A percentile compares a stretch with the other conserved stretches of the same genome.
phyloP scores from a whole-genome alignment of 257 asterid species.

The Asclepias syriaca region DNA sequence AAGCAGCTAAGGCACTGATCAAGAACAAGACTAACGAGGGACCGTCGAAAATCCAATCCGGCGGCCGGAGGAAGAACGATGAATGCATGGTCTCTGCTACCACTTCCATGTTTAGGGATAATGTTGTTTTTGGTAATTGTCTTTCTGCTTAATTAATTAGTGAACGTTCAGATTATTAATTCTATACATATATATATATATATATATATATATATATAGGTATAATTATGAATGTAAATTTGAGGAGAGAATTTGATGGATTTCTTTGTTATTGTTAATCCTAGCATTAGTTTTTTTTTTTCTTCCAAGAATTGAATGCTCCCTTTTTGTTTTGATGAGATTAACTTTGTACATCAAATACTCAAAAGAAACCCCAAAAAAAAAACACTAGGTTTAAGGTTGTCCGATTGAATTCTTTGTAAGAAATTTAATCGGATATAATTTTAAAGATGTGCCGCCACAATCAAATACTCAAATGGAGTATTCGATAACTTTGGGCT shows the following conservation, averaged over 20 bases:
- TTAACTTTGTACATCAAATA: too few relatives aligned
- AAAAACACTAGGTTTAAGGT: too few relatives aligned
- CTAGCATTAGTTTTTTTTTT: too few relatives aligned
- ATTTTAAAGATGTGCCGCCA: too few relatives aligned
- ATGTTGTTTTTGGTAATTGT: constrained; percentile 15
- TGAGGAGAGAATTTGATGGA: background rate
- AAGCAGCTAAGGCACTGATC: constrained; percentile 3
- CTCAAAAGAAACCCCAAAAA: too few relatives aligned
- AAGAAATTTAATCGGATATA: too few relatives aligned
- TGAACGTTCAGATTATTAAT: background rate
- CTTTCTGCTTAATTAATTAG: constrained; percentile 37
- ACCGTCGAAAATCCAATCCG: background rate
- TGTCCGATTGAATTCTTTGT: too few relatives aligned
- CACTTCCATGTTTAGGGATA: constrained; percentile 1
- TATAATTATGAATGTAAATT: background rate
- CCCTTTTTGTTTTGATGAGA: too few relatives aligned
- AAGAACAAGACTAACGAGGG: background rate
- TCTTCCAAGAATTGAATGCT: background rate
- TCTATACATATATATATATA: too few relatives aligned
- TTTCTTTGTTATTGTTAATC: background rate
- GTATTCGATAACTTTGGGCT: too few relatives aligned
- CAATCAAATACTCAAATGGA: too few relatives aligned
- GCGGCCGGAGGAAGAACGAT: constrained; percentile 12
- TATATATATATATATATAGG: too few relatives aligned
- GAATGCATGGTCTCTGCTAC: background rate